These are phyloP conservation scores for Penicillium chermesinum DNA, from an alignment of 495 filamentous ascomycete genomes.

Conservation along the genomic window DNA sequence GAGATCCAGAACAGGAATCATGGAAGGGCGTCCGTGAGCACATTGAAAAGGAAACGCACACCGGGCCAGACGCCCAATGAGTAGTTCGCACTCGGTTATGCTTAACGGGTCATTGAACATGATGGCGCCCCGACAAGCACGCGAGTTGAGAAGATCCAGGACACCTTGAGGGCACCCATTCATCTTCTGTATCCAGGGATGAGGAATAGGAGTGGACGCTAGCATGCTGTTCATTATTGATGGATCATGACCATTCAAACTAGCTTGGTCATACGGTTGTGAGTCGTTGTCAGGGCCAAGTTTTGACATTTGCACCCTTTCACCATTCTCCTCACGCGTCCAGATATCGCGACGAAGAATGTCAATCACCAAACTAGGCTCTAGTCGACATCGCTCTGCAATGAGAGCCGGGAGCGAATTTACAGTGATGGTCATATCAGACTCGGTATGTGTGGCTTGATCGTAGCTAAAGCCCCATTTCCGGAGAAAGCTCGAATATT, in stretches of 20 bases:
- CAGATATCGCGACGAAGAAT: conserved; percentile 73
- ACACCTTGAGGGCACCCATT: conserved; percentile 69
- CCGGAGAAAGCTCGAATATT: conserved; percentile 51
- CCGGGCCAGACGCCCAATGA: conserved; percentile 57
- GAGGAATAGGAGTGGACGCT: not conserved
- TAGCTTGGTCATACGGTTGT: not conserved
- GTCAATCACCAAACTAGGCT: conserved; percentile 63
- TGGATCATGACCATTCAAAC: no score
- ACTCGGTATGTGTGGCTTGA: conserved; percentile 6
- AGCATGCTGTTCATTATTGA: no score
- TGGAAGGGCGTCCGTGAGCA: conserved; percentile 76
- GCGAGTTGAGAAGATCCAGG: conserved; percentile 82
- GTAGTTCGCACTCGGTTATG: conserved; percentile 55
- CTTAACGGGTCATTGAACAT: conserved; percentile 91
- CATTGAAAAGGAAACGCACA: conserved; percentile 92
- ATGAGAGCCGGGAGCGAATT: conserved; percentile 63
- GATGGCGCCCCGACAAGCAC: conserved; percentile 84
- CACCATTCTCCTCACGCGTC: conserved; percentile 40
- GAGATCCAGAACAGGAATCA: conserved; percentile 67
- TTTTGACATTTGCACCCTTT: conserved; percentile 6
- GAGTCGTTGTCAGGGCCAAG: not conserved
- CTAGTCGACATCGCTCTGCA: conserved; percentile 65
- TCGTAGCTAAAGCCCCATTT: conserved; percentile 70
- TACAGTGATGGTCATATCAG: conserved; percentile 40
- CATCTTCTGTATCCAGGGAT: conserved; percentile 54